Base-by-base conservation (phyloP, 805 yeast species). In the Yueomyces sinensis region DNA sequence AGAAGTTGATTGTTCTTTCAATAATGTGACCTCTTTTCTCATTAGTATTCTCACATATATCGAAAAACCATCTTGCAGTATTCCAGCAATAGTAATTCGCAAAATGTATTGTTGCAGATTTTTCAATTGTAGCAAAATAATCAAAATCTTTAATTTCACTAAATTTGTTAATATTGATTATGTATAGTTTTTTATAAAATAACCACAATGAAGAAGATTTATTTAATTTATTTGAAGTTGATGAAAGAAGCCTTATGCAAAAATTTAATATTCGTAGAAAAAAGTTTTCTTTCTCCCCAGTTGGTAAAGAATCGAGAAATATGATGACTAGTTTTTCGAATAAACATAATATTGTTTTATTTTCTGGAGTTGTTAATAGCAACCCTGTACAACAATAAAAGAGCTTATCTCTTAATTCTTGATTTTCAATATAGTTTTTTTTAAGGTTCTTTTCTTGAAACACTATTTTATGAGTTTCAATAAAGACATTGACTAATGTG, bases 61-160 rank as follows among this genome's bases (percentile, higher is more conserved):
- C 59, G 20, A 42, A 48, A 13, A 46, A 36, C 56, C 62, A 61
- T 20, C 54, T 45, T 9, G 51, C 32, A n/a, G 61, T 50, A 35
- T 55, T 52, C 65, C 67, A 63, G 5, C 65, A 53, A 35, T 63
- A 63, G 34, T 61, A 63, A 36, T 62, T 63, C 0, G 62, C 49
- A 15, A 46, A 41, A 38, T 63, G 68, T 4, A 46, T 34, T 9
- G 39, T 38, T 1, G 57, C 63, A 1, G 66, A 52, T 5, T 30
- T 31, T 2, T 52, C 16, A 9, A 56, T 45, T 0, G 53, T 42
- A 1, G 38, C 17, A 5, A 43, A 27, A 30, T 46, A 48, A 5
- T 42, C 32, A 4, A 39, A 13, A 3, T 27, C 17, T 5, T n/a
- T n/a, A n/a, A 22, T 24, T 7, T 14, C 16, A 9, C 17, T 13